Base-by-base conservation (phyloP, 2,329 filamentous ascomycete genomes). In the Xylaria sp. region DNA sequence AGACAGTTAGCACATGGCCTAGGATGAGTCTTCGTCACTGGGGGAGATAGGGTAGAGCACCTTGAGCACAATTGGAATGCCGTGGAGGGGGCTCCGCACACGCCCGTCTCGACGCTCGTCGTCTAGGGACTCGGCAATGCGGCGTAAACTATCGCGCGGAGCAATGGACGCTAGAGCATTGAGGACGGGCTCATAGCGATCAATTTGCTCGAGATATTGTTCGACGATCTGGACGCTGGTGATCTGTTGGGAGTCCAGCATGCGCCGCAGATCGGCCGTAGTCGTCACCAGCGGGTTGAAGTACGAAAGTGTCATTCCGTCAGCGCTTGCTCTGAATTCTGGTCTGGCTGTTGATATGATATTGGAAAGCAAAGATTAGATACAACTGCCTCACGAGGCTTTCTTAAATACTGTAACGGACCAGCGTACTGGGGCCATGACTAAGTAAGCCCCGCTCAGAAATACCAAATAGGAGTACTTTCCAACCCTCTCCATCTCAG, bases 81-180 rank as follows among this genome's bases (percentile, higher is more conserved):
- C 47, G 47, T 50, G 47, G n/a, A 50, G 47, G 47, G 47, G 19
- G 19, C 47, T 50, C n/a, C 47, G 47, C 19, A 50, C 47, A 27
- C 47, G 19, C n/a, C 47, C 47, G n/a, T n/a, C 7, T 24, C 19
- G 19, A 21, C 19, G 47, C 24, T 50, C 47, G 8, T 50, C 47
- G 47, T 50, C 47, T n/a, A 50, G 47, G n/a, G n/a, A 21, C n/a
- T 50, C n/a, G n/a, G 19, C 47, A 24, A 50, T 50, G 21, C 47
- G 47, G n/a, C n/a, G 19, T 50, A 50, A 21, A 24, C n/a, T 24
- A 27, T 50, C 19, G n/a, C 47, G 19, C n/a, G 47, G 19, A 21
- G 47, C 47, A 24, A 50, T 27, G 19, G 47, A 50, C 19, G n/a
- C 47, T 24, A 50, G 47, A 24, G 47, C 47, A 24, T 50, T 50